A percentile compares a stretch with the other conserved stretches of the same genome.
phyloP scores from a whole-genome alignment of 805 yeast species.

The Suhomyces xylopsoci region DNA sequence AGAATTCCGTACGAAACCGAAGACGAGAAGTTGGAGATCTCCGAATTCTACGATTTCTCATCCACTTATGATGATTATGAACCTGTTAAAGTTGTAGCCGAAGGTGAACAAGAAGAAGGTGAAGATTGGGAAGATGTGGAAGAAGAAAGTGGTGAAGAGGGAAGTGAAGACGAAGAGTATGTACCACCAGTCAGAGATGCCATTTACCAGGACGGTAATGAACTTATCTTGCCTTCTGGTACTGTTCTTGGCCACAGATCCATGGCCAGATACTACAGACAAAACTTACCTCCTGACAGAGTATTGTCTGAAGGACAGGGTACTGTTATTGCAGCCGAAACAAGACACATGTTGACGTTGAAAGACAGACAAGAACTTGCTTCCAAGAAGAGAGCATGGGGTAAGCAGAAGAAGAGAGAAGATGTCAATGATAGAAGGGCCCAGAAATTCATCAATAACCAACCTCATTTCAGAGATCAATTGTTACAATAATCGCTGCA shows the following conservation, averaged over 20 bases:
- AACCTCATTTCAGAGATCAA: constrained; percentile 59
- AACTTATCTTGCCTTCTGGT: constrained; percentile 43
- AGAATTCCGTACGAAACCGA: constrained; percentile 82
- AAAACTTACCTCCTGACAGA: constrained; percentile 43
- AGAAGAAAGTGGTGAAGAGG: constrained; percentile 24
- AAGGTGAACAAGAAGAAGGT: constrained; percentile 18
- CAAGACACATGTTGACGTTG: constrained; percentile 46
- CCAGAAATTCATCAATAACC: constrained; percentile 71
- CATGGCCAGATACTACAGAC: constrained; percentile 42
- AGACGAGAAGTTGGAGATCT: constrained; percentile 70
- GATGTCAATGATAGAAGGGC: constrained; percentile 56
- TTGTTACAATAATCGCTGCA: constrained; percentile 16
- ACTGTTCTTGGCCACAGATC: constrained; percentile 43
- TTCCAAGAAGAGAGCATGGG: constrained; percentile 58
- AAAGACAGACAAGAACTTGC: constrained; percentile 41
- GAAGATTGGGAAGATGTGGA: constrained; percentile 36
- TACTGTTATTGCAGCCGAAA: constrained; percentile 48
- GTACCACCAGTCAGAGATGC: constrained; percentile 25
- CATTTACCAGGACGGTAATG: constrained; percentile 33
- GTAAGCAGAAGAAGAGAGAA: constrained; percentile 48
- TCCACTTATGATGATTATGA: constrained; percentile 48
- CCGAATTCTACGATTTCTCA: constrained; percentile 81
- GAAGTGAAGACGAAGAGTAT: constrained; percentile 25
- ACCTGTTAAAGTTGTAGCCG: constrained; percentile 3
- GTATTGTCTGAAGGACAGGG: constrained; percentile 46